Evolutionary conservation across 2,329 filamentous ascomycete species (phyloP).

Genomic region (Lachnellula hyalina): DNA sequence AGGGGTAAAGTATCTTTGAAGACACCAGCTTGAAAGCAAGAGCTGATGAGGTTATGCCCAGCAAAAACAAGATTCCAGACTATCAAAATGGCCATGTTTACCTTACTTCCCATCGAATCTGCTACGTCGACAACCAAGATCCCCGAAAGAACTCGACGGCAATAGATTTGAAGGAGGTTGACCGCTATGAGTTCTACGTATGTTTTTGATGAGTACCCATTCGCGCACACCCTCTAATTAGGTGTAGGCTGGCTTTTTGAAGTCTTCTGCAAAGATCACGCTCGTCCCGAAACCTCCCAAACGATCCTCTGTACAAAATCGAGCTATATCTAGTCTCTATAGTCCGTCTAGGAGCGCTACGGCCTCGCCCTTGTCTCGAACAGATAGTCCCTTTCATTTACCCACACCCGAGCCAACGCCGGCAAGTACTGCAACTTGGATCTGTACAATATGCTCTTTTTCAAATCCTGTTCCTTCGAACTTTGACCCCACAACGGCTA

Average conservation of each 20-base stretch:
- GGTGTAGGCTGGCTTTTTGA: constrained; percentile 76
- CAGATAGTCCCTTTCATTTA: constrained; percentile 39
- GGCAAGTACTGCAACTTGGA: constrained; percentile 71
- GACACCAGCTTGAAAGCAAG: background rate
- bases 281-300: constrained; percentile 77
- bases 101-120: constrained; percentile 88
- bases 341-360: constrained; percentile 42
- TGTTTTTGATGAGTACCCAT: constrained; percentile 18
- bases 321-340: constrained; percentile 44
- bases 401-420: constrained; percentile 43
- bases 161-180: constrained; percentile 84
- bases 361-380: constrained; percentile 41
- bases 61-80: constrained; percentile 90
- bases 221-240: constrained; percentile 17
- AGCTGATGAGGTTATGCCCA: constrained; percentile 33
- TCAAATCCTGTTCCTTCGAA: constrained; percentile 90
- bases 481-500: constrained; percentile 81
- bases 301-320: constrained; percentile 52
- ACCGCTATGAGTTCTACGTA: constrained; percentile 86
- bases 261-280: constrained; percentile 91
- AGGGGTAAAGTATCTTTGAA: constrained; percentile 63
- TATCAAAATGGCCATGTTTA: constrained; percentile 97
- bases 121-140: constrained; percentile 87
- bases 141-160: constrained; percentile 80
- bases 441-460: constrained; percentile 93